Conservation (phyloP, 2,329 filamentous ascomycete species). For the Ophiostoma sp. region DNA sequence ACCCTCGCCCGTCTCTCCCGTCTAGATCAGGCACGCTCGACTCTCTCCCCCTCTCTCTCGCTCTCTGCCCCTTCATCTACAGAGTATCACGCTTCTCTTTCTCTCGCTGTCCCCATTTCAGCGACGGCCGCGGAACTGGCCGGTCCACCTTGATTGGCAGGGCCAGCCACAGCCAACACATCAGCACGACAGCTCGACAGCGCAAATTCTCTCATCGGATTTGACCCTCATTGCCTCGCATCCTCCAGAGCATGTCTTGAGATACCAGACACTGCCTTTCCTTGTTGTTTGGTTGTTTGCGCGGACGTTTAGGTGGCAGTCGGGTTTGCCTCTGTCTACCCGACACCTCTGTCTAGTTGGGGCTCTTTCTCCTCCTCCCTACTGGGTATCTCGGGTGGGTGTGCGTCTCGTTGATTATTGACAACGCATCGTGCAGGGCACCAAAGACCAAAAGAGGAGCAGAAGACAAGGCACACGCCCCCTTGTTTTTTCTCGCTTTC, state of each 20-base stretch:
- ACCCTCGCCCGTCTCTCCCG: conserved; percentile 1
- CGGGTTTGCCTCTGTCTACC: neutral
- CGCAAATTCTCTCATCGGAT: neutral
- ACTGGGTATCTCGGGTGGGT: conserved; percentile 7
- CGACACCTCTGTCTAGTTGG: neutral
- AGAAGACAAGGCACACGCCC: conserved; percentile 11
- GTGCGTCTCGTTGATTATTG: conserved; percentile 18
- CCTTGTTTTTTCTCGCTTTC: conserved; percentile 14
- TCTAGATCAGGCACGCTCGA: conserved; percentile 5
- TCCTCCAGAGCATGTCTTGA: conserved; percentile 2
- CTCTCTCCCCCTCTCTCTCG: neutral
- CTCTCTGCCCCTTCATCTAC: neutral
- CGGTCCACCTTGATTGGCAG: conserved; percentile 15
- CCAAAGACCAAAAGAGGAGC: conserved; percentile 19
- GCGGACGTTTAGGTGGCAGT: neutral
- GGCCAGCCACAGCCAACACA: neutral
- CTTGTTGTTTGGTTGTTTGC: conserved; percentile 10
- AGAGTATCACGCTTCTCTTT: neutral
- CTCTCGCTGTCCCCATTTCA: neutral
- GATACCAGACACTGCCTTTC: neutral
- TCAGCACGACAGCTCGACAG: neutral
- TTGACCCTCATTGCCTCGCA: neutral
- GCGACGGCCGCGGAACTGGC: neutral
- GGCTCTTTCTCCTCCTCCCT: conserved; percentile 1
- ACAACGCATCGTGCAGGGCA: conserved; percentile 27